Conservation (phyloP, 208 protist genomes). For the Zelonia costaricensis region DNA sequence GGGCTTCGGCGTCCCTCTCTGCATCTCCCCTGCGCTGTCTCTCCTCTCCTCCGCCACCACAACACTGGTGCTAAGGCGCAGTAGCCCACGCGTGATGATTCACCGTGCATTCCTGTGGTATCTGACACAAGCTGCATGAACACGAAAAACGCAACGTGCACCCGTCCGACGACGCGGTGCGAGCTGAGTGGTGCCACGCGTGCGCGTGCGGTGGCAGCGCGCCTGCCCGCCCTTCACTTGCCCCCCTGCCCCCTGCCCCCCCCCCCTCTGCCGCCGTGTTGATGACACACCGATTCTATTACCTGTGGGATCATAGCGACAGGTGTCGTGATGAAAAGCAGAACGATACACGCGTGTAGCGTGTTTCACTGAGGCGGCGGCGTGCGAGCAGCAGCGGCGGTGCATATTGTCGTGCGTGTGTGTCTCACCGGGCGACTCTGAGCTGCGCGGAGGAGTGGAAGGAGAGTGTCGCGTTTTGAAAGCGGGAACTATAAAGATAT, state of each 20-base stretch:
- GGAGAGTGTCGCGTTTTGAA: no score
- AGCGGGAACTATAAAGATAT: no score
- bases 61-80: no score
- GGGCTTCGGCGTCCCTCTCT: no score
- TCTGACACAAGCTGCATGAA: conserved; percentile 43
- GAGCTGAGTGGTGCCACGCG: conserved; percentile 13
- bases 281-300: conserved; percentile 41
- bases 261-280: background rate
- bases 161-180: conserved; percentile 20
- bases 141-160: conserved; percentile 60
- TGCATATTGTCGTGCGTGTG: background rate
- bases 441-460: background rate
- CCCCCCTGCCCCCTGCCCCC: background rate
- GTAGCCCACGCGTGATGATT: conserved; percentile 20
- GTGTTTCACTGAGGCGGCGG: conserved; percentile 26
- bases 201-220: background rate
- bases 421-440: no score
- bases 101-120: conserved; percentile 79
- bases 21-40: background rate
- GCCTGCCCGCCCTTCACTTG: background rate
- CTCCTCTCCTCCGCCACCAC: background rate
- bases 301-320: conserved; percentile 45
- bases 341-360: conserved; percentile 28
- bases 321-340: conserved; percentile 17
- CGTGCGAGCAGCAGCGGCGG: background rate